Evolutionary conservation across 805 yeast genomes (phyloP), one percentile per base, ranked within the genome.

Genomic region (Maudiozyma bulderi): DNA sequence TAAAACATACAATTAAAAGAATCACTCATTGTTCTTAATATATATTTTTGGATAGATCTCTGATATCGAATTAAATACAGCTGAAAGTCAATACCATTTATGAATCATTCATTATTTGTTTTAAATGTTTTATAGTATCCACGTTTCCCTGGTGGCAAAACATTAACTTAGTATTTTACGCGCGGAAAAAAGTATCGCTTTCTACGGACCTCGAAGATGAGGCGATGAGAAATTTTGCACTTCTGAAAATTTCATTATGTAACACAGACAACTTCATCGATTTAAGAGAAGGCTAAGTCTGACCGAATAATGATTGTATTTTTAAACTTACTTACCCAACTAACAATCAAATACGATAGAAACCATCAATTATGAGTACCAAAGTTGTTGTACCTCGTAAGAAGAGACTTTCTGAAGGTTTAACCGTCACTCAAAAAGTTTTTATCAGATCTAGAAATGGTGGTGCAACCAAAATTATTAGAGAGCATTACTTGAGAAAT

Each of bases 391-490:
- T 49, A 33, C 52, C 52, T 35, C 49, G 57, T n/a, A 71, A 73
- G 52, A 77, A 75, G 56, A 68, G 78, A 46, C 64, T 77, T 1
- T 59, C 75, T 1, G 71, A 72, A 4, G 83, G 82, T 1, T 64
- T 78, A 28, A 73, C 84, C 3, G 93, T 84, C 33, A 83, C 93
- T 0, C 86, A 84, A 44, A 91, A 91, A 66, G 96, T 93, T 13
- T 91, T 86, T 69, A 95, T 93, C 49, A 73, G 96, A 58, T 86
- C 96, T 2, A 76, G 93, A 58, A 81, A 84, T 53, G 98, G 98
- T 8, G 82, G 83, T 43, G 96, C 97, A 5, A 76, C 89, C 35
- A 57, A 93, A 64, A 77, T 93, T 30, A 95, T 91, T 8, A 76
- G 97, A 55, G 99, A 93, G 63, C 99, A 91, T 66, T 93, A 93